These are phyloP conservation scores for Pseudogymnoascus sp. DNA, from an alignment of 2,329 filamentous ascomycete species.

Conservation along the genomic window DNA sequence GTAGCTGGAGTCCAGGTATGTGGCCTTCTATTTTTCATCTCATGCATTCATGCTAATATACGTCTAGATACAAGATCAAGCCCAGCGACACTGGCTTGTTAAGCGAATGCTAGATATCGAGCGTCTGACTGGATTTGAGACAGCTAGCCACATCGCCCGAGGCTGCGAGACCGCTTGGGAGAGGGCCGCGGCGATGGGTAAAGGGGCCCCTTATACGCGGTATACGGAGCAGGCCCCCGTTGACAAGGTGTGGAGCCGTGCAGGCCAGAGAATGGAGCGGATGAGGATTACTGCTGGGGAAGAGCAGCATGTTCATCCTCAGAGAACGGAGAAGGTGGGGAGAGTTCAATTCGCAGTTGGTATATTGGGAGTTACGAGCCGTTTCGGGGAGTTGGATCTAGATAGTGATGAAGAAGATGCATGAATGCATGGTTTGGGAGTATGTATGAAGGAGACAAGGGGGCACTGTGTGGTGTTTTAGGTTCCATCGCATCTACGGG, in stretches of 20 bases:
- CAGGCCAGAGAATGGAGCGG: constrained; percentile 39
- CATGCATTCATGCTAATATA: constrained; percentile 6
- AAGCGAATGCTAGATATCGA: constrained; percentile 65
- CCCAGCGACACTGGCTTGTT: constrained; percentile 71
- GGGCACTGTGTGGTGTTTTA: neutral
- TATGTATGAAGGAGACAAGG: neutral
- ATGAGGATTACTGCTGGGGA: constrained; percentile 36
- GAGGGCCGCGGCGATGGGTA: constrained; percentile 61
- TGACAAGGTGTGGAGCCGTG: constrained; percentile 39
- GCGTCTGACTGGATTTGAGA: constrained; percentile 79
- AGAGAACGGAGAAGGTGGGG: constrained; percentile 46
- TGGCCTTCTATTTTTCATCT: neutral
- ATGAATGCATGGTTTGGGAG: neutral
- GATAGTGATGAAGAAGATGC: constrained; percentile 27
- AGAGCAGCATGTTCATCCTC: constrained; percentile 15
- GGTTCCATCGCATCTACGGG: neutral
- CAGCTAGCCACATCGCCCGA: constrained; percentile 67
- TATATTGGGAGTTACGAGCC: constrained; percentile 66
- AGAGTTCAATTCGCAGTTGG: constrained; percentile 70
- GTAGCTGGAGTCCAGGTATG: constrained; percentile 69
- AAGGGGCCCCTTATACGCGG: constrained; percentile 64
- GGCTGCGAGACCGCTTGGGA: constrained; percentile 82
- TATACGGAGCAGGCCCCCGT: constrained; percentile 31
- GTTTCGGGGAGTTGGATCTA: constrained; percentile 56
- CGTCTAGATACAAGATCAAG: constrained; percentile 56